Evolutionary conservation across 345 rosid species (phyloP), one percentile per base, ranked within the genome.

Genomic region (Pugionium cornutum): DNA sequence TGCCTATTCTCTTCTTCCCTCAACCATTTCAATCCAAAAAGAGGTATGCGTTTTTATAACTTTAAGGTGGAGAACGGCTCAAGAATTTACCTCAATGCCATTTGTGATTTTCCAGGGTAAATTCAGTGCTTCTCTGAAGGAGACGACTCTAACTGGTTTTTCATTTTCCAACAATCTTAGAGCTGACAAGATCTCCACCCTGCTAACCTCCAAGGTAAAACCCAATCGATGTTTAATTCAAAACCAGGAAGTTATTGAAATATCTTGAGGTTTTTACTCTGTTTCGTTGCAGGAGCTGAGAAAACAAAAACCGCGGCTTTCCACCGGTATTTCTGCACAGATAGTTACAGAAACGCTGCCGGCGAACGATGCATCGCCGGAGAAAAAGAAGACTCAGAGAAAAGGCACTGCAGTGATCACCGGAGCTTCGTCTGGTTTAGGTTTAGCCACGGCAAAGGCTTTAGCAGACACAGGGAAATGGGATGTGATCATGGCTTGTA

Each of bases 401-500:
- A 84, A 90, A 79, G 96, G 95, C 32, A 78, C 70, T 52, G 97
- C 85, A 46, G 62, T 89, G 28, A 57, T 90, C 46, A 94, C 99
- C 0, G 97, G 99, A 44, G 92, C 95, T 40, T 94, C 99, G 0
- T 90, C 99, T 2, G 96, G 97, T 43, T 75, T 94, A 53, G 98
- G 99, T 68, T 77, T 94, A 44, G 96, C 97, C 28, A 74, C 92
- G 1, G 92, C 99, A 6, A 94, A 88, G 78, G 86, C 96, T 43
- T 77, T 94, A 57, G 96, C 95, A 4, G 97, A 94, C 29, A 78
- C 91, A 4, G 92, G 90, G 47, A 86, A 92, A 76, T 92, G 96
- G 95, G 87, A 89, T 28, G 69, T 90, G 51, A 85, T 90, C 33
- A 90, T 89, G 99, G 99, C 97, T 58, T 90, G 97, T 78, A 79